phyloP scores from a whole-genome alignment of 1,284 basidiomycete genomes.

The Mycena citricolor region DNA sequence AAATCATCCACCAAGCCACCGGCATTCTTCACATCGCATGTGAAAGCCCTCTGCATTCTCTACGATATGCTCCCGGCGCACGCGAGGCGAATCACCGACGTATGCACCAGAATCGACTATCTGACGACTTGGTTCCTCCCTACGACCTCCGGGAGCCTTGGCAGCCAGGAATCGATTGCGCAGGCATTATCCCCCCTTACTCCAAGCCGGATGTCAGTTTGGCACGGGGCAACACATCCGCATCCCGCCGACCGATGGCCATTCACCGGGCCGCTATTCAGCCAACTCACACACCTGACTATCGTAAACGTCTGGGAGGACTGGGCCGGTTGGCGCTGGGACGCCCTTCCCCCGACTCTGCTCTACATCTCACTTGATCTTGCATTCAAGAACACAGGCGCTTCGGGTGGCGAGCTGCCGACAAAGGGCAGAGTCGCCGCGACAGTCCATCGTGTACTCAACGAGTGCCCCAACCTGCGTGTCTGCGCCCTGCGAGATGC shows the following conservation, averaged over 20 bases:
- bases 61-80: slow-evolving; percentile 28
- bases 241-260: too few species aligned
- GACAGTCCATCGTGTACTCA: slow-evolving; percentile 6
- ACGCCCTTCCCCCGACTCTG: slow-evolving; percentile 3
- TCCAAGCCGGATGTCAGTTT: slow-evolving; percentile 12
- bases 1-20: slow-evolving; percentile 28
- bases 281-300: slow-evolving; percentile 15
- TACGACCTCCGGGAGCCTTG: neutral
- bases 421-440: too few species aligned
- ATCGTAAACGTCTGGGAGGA: slow-evolving; percentile 22
- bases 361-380: slow-evolving; percentile 22
- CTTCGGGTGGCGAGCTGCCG: neutral
- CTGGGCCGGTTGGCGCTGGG: slow-evolving; percentile 16
- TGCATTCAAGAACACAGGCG: slow-evolving; percentile 13
- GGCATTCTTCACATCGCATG: slow-evolving; percentile 29
- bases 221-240: slow-evolving; percentile 16
- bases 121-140: slow-evolving; percentile 32
- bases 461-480: neutral
- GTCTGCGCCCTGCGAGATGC: slow-evolving; percentile 19
- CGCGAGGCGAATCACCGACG: slow-evolving; percentile 26
- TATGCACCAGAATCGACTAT: slow-evolving; percentile 27
- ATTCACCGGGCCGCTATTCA: slow-evolving; percentile 15
- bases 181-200: slow-evolving; percentile 1
- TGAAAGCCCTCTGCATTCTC: slow-evolving; percentile 31
- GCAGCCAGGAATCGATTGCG: too few species aligned